Evolutionary conservation across 164 flowering plant species (phyloP), one percentile per base, ranked within the genome.

Genomic region (Sextonia rubra): DNA sequence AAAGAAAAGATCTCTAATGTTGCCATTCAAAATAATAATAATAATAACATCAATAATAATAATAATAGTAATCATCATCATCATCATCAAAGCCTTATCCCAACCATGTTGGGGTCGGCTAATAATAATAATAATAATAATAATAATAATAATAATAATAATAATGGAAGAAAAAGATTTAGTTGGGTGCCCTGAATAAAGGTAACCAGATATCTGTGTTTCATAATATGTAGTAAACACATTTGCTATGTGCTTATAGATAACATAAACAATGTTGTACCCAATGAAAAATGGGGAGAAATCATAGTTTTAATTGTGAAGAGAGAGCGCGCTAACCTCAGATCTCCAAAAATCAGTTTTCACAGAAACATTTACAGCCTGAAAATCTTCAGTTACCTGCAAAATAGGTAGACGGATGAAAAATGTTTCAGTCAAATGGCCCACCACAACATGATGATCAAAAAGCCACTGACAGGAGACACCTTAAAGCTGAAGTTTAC

Each of bases 341-440:
- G 90, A 76, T 80, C 82, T 84, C 80, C 86, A 85, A 29, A 66
- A 76, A 78, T 90, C 96, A 74, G 83, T 78, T 76, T 85, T 89
- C 72, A 95, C 91, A 63, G 92, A 88, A 63, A 95, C 94, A 79
- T 90, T 91, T 47, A 95, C 99, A 26, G 91, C 93, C 73, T 91
- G 98, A 75, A 83, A 90, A 55, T 93, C 98, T 72, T 89, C 94
- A 47, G 88, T 88, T 22, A 85, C 91, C 99, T 95, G 74, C 78
- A 86, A 64, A 77, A 69, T 81, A 26, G 64, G 44, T 27, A 20
- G 49, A 37, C 44, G 8, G 8, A 37, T 37, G 9, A 12, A 67
- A 52, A 8, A 24, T 23, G 30, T 37, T 67, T 49, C 44, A 47
- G 37, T 64, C 12, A 30, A 12, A 20, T 2, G 52, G 44, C 65